Evolutionary conservation across 495 filamentous ascomycete species (phyloP).

Genomic region (Penicillium cosmopolitanum): DNA sequence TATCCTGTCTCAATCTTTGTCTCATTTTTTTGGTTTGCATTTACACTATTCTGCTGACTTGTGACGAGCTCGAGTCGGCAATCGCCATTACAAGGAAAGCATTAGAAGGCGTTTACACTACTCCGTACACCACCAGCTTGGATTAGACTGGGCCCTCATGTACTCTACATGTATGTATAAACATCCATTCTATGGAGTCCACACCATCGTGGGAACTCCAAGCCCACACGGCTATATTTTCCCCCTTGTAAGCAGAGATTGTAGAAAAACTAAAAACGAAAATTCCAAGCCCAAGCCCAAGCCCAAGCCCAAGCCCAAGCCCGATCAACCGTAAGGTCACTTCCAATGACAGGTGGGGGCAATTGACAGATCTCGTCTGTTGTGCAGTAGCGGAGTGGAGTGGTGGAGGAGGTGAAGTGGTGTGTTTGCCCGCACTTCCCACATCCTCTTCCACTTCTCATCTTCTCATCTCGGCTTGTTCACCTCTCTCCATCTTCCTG

Average conservation of each 20-base stretch:
- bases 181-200: background rate
- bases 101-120: constrained; percentile 19
- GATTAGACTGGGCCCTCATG: constrained; percentile 9
- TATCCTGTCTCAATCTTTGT: background rate
- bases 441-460: background rate
- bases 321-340: background rate
- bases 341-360: constrained; percentile 4
- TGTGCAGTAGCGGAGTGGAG: constrained; percentile 1
- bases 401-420: background rate
- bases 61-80: constrained; percentile 16
- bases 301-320: no score
- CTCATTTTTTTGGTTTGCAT: constrained; percentile 4
- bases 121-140: background rate
- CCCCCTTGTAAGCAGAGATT: background rate
- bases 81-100: constrained; percentile 7
- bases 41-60: constrained; percentile 5
- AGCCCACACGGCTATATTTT: background rate
- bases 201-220: no score
- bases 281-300: background rate
- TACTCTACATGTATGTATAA: constrained; percentile 9
- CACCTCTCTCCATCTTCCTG: background rate
- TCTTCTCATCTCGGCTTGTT: background rate
- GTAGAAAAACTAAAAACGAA: background rate
- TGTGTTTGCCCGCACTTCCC: background rate
- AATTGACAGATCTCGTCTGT: constrained; percentile 15